Evolutionary conservation across 2,329 filamentous ascomycete species (phyloP), one percentile per base, ranked within the genome.

Genomic region (Fusarium sp.): DNA sequence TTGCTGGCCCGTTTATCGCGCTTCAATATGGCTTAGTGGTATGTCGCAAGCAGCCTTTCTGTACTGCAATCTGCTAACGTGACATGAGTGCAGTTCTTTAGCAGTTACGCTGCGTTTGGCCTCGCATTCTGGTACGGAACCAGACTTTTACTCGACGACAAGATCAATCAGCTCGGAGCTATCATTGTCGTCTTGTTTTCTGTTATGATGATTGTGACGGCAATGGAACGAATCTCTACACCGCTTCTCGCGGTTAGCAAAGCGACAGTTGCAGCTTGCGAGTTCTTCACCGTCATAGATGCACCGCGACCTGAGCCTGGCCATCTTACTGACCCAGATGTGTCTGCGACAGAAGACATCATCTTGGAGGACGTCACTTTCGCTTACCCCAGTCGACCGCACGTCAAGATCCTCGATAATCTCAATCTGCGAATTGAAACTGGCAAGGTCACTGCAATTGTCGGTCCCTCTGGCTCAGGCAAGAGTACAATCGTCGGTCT

Each of bases 401-500:
- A 90, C 64, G 87, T 91, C 69, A 89, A 89, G 74, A 88, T 93
- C 0, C 81, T 94, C 1, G 86, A 92, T 71, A 82, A 86, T 3
- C 80, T 93, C 6, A 86, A 87, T 73, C 81, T 93, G 10, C 83
- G 80, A 1, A 88, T 94, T 60, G 84, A 88, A 64, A 85, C 87
- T 7, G 90, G 91, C n/a, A 92, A 93, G 76, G 87, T 91, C 3
- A 94, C 91, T 1, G 93, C 92, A 3, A 91, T 95, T 21, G 92
- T 94, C 21, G 93, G 93, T 0, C 88, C 91, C 0, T 93, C 91
- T 4, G 92, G 93, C 0, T 91, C 88, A 6, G 93, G 93, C 1
- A 95, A 95, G 80, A 93, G 90, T 60, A 94, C 92, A 0, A 89
- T 94, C 21, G 88, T 94, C 0, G 91, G 90, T 0, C 82, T 95